Evolutionary conservation across 2,329 filamentous ascomycete genomes (phyloP).

Genomic region (Penicillium nordicum): DNA sequence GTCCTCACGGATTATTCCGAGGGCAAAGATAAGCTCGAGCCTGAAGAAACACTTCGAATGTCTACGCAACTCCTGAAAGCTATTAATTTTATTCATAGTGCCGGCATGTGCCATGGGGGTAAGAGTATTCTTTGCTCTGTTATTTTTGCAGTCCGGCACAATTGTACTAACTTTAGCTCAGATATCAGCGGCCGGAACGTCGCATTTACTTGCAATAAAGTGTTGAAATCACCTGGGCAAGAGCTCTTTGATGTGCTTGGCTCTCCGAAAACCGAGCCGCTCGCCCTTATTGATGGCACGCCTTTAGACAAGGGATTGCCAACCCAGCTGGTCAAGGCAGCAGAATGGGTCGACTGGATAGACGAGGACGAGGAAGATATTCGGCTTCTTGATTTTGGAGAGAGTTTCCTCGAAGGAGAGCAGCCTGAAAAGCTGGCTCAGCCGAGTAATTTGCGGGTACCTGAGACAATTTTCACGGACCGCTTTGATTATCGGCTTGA

Average conservation of each 20-base stretch:
- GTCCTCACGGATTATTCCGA: conserved; percentile 23
- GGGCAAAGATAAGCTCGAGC: conserved; percentile 18
- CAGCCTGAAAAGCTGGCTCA: conserved; percentile 22
- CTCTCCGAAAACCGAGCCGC: conserved; percentile 16
- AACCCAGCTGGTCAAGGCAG: conserved; percentile 23
- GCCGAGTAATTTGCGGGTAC: conserved; percentile 26
- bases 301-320: conserved; percentile 23
- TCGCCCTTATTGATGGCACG: conserved; percentile 20
- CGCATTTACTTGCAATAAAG: conserved; percentile 18
- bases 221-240: conserved; percentile 7
- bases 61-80: conserved; percentile 28
- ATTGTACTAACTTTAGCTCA: conserved; percentile 14
- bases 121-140: not conserved
- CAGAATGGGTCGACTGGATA: conserved; percentile 24
- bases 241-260: conserved; percentile 21
- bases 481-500: conserved; percentile 32
- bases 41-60: conserved; percentile 26
- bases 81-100: conserved; percentile 27
- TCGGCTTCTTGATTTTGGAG: conserved; percentile 24
- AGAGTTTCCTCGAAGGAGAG: conserved; percentile 20
- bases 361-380: conserved; percentile 28
- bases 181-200: conserved; percentile 31
- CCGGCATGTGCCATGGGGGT: conserved; percentile 33
- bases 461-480: conserved; percentile 32
- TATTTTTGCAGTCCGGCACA: not conserved